Base-by-base conservation (phyloP, 2,329 filamentous ascomycete genomes). In the Daldinia sp. region DNA sequence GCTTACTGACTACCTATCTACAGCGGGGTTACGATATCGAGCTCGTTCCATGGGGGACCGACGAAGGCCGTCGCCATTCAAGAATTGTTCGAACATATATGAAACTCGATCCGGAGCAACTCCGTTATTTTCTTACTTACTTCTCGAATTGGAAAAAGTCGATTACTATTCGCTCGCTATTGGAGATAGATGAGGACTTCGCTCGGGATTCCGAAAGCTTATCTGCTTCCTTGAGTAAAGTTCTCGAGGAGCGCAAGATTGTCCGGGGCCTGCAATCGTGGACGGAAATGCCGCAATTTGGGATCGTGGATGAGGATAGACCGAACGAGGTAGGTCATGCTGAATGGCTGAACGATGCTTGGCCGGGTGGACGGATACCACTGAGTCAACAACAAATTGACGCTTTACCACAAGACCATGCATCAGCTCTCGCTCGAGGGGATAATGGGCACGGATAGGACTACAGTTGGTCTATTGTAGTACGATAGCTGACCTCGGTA, bases 81-180 rank as follows among this genome's bases (percentile, higher is more conserved):
- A 45, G 61, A 11, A 75, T 77, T 34, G 73, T 79, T 19, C 70
- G 69, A 13, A 80, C 79, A 0, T 74, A 79, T 62, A 70, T 82
- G 68, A 86, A 85, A 73, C 76, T 86, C 6, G 75, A 78, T 3
- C 84, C 84, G 0, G 72, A 77, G 9, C 77, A 83, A 56, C 76
- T 87, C n/a, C 77, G 83, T 64, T 75, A 81, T 61, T 78, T 85
- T 58, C 77, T 85, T 41, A 77, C 80, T 25, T 78, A 80, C 54
- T 78, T 78, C 15, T 80, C 81, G 69, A 77, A 81, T 41, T 62
- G 47, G 29, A 79, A 80, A 19, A 81, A 79, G 48, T 74, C 73
- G 27, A 79, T 79, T 8, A 78, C 85, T 7, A 77, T 85, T 9
- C 67, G 71, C 4, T 78, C 80, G 54, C 75, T 83, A 3, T 77